Percentiles rank a stretch among this genome's conserved stretches.
These are phyloP conservation scores for Paecilomyces formosus DNA, from an alignment of 2,329 filamentous ascomycete species.

Conservation along the genomic window DNA sequence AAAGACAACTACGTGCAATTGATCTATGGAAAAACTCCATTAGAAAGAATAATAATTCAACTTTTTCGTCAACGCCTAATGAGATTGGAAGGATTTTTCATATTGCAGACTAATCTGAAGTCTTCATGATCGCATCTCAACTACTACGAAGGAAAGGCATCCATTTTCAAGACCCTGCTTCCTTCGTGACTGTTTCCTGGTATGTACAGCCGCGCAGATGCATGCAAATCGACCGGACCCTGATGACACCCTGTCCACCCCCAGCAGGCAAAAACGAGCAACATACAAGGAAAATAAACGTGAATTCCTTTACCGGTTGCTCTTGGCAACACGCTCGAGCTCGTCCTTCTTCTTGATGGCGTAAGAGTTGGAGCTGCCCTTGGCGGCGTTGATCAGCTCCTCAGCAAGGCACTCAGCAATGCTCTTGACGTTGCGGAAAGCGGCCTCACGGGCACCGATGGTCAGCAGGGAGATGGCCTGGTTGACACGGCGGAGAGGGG, in stretches of 20 bases:
- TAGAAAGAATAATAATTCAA: background rate
- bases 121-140: conserved; percentile 36
- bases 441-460: conserved; percentile 95
- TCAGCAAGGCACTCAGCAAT: conserved; percentile 99
- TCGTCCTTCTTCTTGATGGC: conserved; percentile 99
- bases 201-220: conserved; percentile 35
- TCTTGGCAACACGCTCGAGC: conserved; percentile 99
- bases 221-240: conserved; percentile 35
- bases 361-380: conserved; percentile 99
- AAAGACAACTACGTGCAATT: background rate
- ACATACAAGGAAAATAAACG: conserved; percentile 29
- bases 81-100: background rate
- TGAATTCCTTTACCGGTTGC: conserved; percentile 82
- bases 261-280: conserved; percentile 11
- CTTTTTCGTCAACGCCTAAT: background rate
- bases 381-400: conserved; percentile 99
- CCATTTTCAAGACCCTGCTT: conserved; percentile 30
- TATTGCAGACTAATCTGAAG: conserved; percentile 1
- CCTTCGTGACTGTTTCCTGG: conserved; percentile 27
- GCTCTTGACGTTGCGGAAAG: conserved; percentile 99
- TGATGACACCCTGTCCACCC: conserved; percentile 34
- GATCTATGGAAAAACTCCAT: background rate
- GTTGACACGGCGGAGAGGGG: conserved; percentile 98
- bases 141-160: conserved; percentile 34
- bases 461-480: conserved; percentile 98